Conservation (phyloP, 1,284 basidiomycete species). For the Fomitopsis pinicola region DNA sequence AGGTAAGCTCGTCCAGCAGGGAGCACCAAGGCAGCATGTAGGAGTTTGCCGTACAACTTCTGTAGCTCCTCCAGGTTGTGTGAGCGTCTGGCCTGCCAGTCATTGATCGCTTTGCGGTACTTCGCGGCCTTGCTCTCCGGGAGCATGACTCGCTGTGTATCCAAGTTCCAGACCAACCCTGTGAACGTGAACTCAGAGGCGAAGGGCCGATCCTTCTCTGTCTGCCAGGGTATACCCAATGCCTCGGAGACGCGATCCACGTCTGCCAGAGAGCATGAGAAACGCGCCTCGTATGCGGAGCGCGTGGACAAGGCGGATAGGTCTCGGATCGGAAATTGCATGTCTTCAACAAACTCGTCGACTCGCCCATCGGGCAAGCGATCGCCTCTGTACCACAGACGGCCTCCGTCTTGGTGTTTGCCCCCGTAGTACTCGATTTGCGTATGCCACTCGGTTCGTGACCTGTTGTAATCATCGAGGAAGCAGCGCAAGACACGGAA, state of each 20-base stretch:
- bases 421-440: no score
- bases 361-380: no score
- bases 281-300: no score
- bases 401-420: no score
- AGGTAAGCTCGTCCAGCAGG: not conserved
- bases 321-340: constrained; percentile 10
- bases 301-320: constrained; percentile 10
- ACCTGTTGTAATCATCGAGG: no score
- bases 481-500: constrained; percentile 16
- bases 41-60: constrained; percentile 21
- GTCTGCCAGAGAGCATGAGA: constrained; percentile 10
- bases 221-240: constrained; percentile 23
- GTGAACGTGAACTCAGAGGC: constrained; percentile 9
- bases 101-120: constrained; percentile 13
- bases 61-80: constrained; percentile 14
- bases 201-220: constrained; percentile 18
- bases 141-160: constrained; percentile 12
- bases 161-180: constrained; percentile 23
- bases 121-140: constrained; percentile 13
- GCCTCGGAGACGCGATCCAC: constrained; percentile 13
- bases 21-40: constrained; percentile 10
- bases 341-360: constrained; percentile 19
- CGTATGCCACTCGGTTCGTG: no score
- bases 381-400: no score
- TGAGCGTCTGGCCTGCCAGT: constrained; percentile 3